phyloP scores from a whole-genome alignment of 352 stramenopile species.

The Phytophthora hibernalis region DNA sequence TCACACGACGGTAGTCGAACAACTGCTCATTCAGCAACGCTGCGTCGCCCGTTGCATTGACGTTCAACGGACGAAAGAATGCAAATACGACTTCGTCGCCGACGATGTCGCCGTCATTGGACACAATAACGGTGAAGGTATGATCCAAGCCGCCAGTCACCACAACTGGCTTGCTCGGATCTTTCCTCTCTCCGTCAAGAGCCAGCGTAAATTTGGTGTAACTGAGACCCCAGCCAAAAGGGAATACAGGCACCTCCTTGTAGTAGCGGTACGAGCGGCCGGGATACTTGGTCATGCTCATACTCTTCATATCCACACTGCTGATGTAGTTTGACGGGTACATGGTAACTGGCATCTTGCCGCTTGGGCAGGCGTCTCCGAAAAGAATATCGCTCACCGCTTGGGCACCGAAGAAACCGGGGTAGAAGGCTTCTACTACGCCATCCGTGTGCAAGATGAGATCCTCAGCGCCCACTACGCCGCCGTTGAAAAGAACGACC shows the following conservation, averaged over 20 bases:
- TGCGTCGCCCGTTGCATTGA: conserved; percentile 61
- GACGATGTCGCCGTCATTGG: conserved; percentile 59
- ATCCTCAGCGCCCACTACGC: conserved; percentile 80
- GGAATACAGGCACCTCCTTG: conserved; percentile 87
- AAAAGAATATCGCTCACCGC: conserved; percentile 88
- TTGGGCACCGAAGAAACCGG: conserved; percentile 80
- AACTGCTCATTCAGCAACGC: conserved; percentile 80
- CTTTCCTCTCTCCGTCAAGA: conserved; percentile 12
- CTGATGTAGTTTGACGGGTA: conserved; percentile 84
- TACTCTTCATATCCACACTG: conserved; percentile 83
- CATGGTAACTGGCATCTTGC: conserved; percentile 90
- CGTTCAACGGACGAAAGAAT: conserved; percentile 74
- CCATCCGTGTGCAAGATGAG: conserved; percentile 68
- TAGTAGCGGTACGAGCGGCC: conserved; percentile 94
- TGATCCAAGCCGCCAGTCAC: conserved; percentile 47
- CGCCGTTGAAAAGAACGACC: conserved; percentile 90
- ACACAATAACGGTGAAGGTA: conserved; percentile 59
- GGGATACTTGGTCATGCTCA: conserved; percentile 91
- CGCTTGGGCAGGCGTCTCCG: conserved; percentile 78
- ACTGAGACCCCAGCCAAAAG: conserved; percentile 91
- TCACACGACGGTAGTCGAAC: conserved; percentile 73
- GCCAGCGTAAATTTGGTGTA: conserved; percentile 88
- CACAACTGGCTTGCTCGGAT: conserved; percentile 27
- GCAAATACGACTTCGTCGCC: conserved; percentile 84
- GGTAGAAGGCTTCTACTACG: conserved; percentile 86